Evolutionary conservation across 768 basidiomycete species (phyloP).

Genomic region (Lentinula detonsa): DNA sequence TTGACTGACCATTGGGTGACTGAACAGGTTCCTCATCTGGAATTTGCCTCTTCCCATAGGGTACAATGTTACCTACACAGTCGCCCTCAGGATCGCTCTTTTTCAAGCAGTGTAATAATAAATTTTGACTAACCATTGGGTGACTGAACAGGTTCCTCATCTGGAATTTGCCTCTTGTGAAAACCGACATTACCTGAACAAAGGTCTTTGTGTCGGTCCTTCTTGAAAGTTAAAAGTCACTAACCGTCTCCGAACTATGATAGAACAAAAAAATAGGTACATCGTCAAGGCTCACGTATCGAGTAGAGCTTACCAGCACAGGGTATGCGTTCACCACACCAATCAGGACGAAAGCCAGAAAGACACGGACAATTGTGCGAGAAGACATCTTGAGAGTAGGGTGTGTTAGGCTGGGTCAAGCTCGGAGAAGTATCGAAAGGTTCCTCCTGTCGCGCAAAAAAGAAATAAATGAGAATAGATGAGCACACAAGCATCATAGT

Average conservation of each 20-base stretch:
- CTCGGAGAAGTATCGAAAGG: too few species aligned
- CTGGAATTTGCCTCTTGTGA: background rate
- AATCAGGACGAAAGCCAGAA: constrained; percentile 35
- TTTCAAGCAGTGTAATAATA: too few species aligned
- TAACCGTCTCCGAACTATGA: constrained; percentile 17
- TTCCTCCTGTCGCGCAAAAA: too few species aligned
- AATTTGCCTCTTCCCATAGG: constrained; percentile 12
- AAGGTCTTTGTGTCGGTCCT: background rate
- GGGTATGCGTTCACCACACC: constrained; percentile 34
- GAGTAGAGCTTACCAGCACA: constrained; percentile 27
- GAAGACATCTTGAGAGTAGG: constrained; percentile 34
- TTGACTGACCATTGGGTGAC: constrained; percentile 20
- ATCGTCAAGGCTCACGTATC: constrained; percentile 12
- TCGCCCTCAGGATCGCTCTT: too few species aligned
- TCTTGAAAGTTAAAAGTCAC: background rate
- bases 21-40: background rate
- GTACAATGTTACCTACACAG: background rate
- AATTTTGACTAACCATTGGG: background rate
- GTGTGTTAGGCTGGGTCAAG: too few species aligned
- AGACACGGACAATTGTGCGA: constrained; percentile 27
- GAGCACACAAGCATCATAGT: too few species aligned
- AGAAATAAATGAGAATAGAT: too few species aligned
- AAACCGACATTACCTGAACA: constrained; percentile 31
- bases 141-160: background rate
- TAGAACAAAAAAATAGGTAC: constrained; percentile 16